Evolutionary conservation across 768 basidiomycete genomes (phyloP).

Genomic region (Hydnum rufescens): DNA sequence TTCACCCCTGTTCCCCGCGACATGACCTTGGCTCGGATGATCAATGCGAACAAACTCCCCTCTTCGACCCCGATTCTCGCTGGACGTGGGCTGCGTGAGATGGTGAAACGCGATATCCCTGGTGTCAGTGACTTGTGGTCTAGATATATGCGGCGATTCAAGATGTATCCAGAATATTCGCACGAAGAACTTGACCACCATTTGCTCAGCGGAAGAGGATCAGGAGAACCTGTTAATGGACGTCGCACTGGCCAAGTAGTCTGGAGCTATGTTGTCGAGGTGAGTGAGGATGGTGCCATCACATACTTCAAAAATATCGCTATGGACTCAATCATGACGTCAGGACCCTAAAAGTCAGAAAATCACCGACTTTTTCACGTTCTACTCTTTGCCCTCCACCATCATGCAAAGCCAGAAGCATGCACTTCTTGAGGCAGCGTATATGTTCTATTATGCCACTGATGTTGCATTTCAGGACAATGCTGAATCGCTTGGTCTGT

Average conservation of each 20-base stretch:
- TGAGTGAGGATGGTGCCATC: conserved; percentile 15
- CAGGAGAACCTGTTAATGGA: conserved; percentile 24
- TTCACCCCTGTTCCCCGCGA: conserved; percentile 77
- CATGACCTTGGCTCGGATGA: conserved; percentile 84
- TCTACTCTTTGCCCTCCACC: conserved; percentile 90
- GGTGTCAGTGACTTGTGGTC: conserved; percentile 50
- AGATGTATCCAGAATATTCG: conserved; percentile 54
- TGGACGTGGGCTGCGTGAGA: conserved; percentile 55
- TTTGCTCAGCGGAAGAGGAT: conserved; percentile 68
- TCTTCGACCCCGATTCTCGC: conserved; percentile 16
- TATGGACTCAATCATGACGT: background rate
- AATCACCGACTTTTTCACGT: conserved; percentile 92
- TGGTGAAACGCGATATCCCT: conserved; percentile 59
- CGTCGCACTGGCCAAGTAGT: conserved; percentile 66
- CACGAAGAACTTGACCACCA: conserved; percentile 71
- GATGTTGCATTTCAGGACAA: conserved; percentile 44
- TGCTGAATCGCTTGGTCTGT: conserved; percentile 35
- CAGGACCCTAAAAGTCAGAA: conserved; percentile 65
- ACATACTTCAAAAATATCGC: too few species aligned
- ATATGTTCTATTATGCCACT: conserved; percentile 89
- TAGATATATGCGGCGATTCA: conserved; percentile 70
- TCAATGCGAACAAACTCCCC: conserved; percentile 51
- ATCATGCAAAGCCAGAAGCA: conserved; percentile 64
- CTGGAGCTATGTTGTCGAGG: conserved; percentile 95
- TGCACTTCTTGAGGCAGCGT: conserved; percentile 70